Evolutionary conservation across 768 basidiomycete species (phyloP), one percentile per base, ranked within the genome.

Genomic region (Cyclocybe aegerita): DNA sequence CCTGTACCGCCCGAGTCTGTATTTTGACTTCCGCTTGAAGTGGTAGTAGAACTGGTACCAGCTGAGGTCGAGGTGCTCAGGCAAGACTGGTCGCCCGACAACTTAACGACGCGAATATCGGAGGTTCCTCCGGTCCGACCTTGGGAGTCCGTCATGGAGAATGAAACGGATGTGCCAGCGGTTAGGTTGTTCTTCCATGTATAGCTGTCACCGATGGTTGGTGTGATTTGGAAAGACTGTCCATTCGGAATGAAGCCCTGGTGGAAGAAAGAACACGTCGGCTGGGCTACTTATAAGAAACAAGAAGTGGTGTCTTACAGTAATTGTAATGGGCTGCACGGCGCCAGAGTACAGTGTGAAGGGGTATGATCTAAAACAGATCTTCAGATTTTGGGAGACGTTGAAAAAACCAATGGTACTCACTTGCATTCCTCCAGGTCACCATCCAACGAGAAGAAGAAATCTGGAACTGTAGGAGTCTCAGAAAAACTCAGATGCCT

Each of bases 361-460:
- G 1, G 59, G 58, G 44, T 60, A 68, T 34, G 61, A 46, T 31
- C 66, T 64, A 31, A 5, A 23, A 23, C 23, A 23, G 23, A 23
- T 23, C 23, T 23, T 23, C 23, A 23, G 23, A 23, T 14, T 10
- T 10, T 52, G n/a, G 17, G 35, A 32, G 17, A 16, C 11, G 30
- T 2, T 14, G 12, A 35, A 31, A 31, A 36, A 4, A 17, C 12
- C n/a, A 11, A 34, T 3, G 10, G 7, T 11, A 61, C 59, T 59
- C 43, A 66, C 67, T 56, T 54, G 64, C 67, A 68, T 46, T 66
- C 61, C 14, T 43, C 23, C n/a, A 68, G 46, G 34, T 59, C 48
- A 6, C 45, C 37, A 31, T 66, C 58, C n/a, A 62, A 42, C 4
- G 61, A 60, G 44, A 59, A 68, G 39, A 63, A 60, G 49, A 68